Evolutionary conservation across 192 early-diverging fungal genomes (phyloP).

Genomic region (Coemansia sp.): DNA sequence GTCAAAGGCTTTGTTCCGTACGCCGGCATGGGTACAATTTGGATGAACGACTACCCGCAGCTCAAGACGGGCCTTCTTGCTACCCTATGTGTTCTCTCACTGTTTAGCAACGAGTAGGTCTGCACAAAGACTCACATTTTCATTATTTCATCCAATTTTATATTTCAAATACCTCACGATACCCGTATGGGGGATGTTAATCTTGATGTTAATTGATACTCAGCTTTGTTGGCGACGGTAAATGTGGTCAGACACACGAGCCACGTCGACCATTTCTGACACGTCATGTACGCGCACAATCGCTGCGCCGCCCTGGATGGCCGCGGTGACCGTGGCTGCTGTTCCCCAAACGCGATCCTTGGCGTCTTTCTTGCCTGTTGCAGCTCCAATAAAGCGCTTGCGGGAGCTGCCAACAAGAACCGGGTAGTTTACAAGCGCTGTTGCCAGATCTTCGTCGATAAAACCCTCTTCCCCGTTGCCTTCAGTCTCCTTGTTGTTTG

Average conservation of each 20-base stretch:
- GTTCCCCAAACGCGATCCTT: slow-evolving; percentile 82
- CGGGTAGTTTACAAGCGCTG: slow-evolving; percentile 59
- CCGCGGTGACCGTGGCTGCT: slow-evolving; percentile 81
- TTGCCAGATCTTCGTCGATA: slow-evolving; percentile 46
- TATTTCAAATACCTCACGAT: no score
- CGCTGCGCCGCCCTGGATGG: slow-evolving; percentile 74
- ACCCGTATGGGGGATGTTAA: no score
- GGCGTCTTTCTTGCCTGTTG: slow-evolving; percentile 63
- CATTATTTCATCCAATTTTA: no score
- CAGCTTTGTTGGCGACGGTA: slow-evolving; percentile 27
- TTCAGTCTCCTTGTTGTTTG: not conserved
- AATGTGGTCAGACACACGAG: slow-evolving; percentile 75
- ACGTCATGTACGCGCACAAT: slow-evolving; percentile 96
- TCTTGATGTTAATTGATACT: not conserved
- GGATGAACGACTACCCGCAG: slow-evolving; percentile 94
- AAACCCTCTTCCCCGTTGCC: slow-evolving; percentile 34
- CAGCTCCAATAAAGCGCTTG: slow-evolving; percentile 88
- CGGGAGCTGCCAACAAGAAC: slow-evolving; percentile 87
- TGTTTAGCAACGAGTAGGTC: slow-evolving; percentile 68
- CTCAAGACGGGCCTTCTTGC: slow-evolving; percentile 82
- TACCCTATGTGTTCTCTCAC: slow-evolving; percentile 67
- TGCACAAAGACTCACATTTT: not conserved
- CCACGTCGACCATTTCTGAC: slow-evolving; percentile 87
- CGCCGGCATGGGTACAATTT: slow-evolving; percentile 93
- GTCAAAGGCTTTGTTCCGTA: slow-evolving; percentile 88